Base-by-base conservation (phyloP, 805 yeast genomes). In the Lipomyces sp. region DNA sequence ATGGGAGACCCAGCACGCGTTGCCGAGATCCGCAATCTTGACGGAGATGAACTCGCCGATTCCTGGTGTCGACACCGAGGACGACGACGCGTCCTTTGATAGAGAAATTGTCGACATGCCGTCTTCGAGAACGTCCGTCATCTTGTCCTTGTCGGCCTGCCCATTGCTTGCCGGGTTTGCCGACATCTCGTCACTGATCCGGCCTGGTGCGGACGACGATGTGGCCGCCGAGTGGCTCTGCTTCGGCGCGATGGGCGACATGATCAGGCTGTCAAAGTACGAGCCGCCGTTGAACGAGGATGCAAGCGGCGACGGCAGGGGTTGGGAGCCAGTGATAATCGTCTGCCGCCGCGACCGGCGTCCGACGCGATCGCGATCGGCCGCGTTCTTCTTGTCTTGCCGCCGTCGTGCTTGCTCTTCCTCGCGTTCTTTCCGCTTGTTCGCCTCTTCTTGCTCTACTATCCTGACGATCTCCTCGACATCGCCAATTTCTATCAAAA, bases 21-120 rank as follows among this genome's bases (percentile, higher is more conserved):
- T 89, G 34, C 97, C 97, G 51, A 89, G 74, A 67, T 91, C 98
- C 2, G 96, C 98, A 56, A 93, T 83, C 67, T 91, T 91, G 36
- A 91, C 84, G 26, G 82, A 78, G 38, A 88, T 80, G 13, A 82
- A 64, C 57, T 84, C 84, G 22, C 43, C 56, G 18, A 55, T 23
- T 29, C 28, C 36, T 18, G 39, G 21, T 1, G 51, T 39, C 2
- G 57, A 28, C 3, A 37, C 43, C 4, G 46, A 37, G 31, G 39
- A 14, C 29, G 33, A 28, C 8, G 24, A 11, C n/a, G 32, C 22
- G 22, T 47, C 34, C 18, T 43, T 33, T 3, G 56, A 47, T 16
- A 59, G 45, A 28, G 58, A 54, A 26, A 54, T 47, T 13, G 57
- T 52, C 34, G 56, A 49, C 40, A 54, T 39, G 4, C 45, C 55